These are phyloP conservation scores for Rhodotorula glutinis DNA, from an alignment of 1,284 basidiomycete species.

Conservation along the genomic window DNA sequence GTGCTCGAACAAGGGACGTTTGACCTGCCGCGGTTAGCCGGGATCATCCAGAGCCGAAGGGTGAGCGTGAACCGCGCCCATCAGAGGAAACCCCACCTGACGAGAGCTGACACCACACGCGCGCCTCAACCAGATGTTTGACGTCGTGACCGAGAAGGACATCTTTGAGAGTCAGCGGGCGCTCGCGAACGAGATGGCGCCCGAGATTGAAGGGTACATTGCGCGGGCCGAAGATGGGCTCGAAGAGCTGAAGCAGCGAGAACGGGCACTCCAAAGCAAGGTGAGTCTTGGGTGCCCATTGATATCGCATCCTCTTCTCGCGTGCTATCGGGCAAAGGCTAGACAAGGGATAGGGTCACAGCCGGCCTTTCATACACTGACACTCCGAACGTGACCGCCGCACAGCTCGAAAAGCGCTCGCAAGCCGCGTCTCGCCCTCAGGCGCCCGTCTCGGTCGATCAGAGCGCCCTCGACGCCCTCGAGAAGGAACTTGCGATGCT, in stretches of 20 bases:
- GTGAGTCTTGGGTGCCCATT: slow-evolving; percentile 6
- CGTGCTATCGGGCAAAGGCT: too few relatives aligned
- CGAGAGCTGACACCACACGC: neutral
- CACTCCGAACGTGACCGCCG: neutral
- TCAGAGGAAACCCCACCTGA: too few relatives aligned
- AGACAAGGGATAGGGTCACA: neutral
- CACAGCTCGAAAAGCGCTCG: slow-evolving; percentile 29
- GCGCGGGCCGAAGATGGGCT: slow-evolving; percentile 35
- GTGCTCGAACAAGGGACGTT: slow-evolving; percentile 11
- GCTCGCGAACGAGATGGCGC: slow-evolving; percentile 36
- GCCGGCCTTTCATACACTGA: too few relatives aligned
- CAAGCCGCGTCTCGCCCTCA: neutral
- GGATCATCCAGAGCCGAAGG: slow-evolving; percentile 17
- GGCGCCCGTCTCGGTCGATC: neutral
- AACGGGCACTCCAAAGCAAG: slow-evolving; percentile 25
- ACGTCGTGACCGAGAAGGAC: slow-evolving; percentile 37
- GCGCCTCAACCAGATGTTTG: slow-evolving; percentile 20
- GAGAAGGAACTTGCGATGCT: slow-evolving; percentile 19
- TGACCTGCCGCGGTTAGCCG: slow-evolving; percentile 16
- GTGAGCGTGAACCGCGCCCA: neutral
- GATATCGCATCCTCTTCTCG: too few relatives aligned
- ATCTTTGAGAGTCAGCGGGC: slow-evolving; percentile 32
- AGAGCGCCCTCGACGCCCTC: slow-evolving; percentile 15
- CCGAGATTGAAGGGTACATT: slow-evolving; percentile 40
- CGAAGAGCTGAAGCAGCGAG: slow-evolving; percentile 33